phyloP scores from a whole-genome alignment of 73 alveolate genomes.

The Paramecium sexaurelia region DNA sequence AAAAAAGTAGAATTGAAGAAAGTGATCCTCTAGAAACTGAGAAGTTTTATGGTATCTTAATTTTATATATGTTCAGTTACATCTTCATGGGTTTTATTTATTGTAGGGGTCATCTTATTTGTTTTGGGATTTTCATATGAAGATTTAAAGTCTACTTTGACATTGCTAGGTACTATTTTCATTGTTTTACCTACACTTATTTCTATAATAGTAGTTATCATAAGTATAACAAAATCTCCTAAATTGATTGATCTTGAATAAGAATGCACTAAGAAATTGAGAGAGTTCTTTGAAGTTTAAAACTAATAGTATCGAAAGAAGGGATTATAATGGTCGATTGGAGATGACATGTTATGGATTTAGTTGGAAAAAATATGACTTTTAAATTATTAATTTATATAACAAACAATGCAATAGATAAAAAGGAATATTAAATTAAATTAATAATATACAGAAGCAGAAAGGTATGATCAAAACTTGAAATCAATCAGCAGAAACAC shows the following conservation, averaged over 20 bases:
- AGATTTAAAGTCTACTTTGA: conserved; percentile 38
- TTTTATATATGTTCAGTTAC: not conserved
- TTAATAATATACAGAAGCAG: conserved; percentile 13
- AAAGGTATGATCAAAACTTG: conserved; percentile 32
- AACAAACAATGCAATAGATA: conserved; percentile 27
- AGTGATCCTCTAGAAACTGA: conserved; percentile 52
- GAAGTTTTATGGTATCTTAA: not conserved
- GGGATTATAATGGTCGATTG: conserved; percentile 37
- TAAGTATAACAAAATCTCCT: not conserved
- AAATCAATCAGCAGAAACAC: conserved; percentile 44
- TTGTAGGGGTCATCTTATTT: conserved; percentile 1
- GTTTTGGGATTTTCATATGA: conserved; percentile 19
- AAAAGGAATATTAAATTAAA: conserved; percentile 24
- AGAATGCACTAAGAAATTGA: not conserved
- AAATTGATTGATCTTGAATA: conserved; percentile 33
- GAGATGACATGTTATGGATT: conserved; percentile 27
- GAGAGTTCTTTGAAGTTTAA: not conserved
- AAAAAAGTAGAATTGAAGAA: conserved; percentile 32
- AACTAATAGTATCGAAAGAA: not conserved
- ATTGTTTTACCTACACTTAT: conserved; percentile 25
- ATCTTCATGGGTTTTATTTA: conserved; percentile 42
- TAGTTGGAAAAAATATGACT: conserved; percentile 32
- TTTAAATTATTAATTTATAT: not conserved
- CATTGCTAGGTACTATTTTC: not conserved
- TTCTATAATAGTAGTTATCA: conserved; percentile 12